A percentile compares a stretch with the other conserved stretches of the same genome.
These are phyloP conservation scores for Hypomyces rosellus DNA, from an alignment of 2,329 filamentous ascomycete genomes.

Conservation along the genomic window DNA sequence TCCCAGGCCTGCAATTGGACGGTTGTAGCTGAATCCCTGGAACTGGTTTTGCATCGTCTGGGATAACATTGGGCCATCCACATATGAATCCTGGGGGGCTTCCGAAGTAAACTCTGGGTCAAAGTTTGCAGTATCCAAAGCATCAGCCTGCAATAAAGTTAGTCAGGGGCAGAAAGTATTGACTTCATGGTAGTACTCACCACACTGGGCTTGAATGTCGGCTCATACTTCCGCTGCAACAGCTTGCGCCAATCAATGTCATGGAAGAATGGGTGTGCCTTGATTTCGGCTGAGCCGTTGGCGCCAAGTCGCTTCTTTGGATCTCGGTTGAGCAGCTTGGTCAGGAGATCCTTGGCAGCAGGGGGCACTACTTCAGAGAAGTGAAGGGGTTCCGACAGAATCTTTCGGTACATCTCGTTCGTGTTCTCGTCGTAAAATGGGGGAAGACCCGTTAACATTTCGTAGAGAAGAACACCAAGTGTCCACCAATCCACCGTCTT, in stretches of 20 bases:
- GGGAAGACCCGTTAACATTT: slow-evolving; percentile 96
- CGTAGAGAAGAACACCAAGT: slow-evolving; percentile 89
- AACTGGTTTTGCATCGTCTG: slow-evolving; percentile 96
- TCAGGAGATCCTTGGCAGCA: slow-evolving; percentile 86
- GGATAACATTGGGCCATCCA: slow-evolving; percentile 86
- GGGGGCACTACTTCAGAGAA: slow-evolving; percentile 94
- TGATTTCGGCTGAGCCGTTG: slow-evolving; percentile 94
- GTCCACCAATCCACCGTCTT: slow-evolving; percentile 99
- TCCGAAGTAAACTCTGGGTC: slow-evolving; percentile 88
- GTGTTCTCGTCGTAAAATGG: slow-evolving; percentile 99
- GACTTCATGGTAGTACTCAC: slow-evolving; percentile 50
- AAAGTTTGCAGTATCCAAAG: slow-evolving; percentile 88
- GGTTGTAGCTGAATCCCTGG: slow-evolving; percentile 93
- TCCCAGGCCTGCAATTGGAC: slow-evolving; percentile 85
- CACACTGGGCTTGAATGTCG: slow-evolving; percentile 94
- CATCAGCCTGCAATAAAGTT: slow-evolving; percentile 56
- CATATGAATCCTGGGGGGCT: slow-evolving; percentile 83
- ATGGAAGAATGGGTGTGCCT: slow-evolving; percentile 98
- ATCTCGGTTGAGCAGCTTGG: slow-evolving; percentile 85
- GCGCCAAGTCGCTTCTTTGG: slow-evolving; percentile 84
- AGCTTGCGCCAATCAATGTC: slow-evolving; percentile 98
- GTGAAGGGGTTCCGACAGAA: slow-evolving; percentile 88
- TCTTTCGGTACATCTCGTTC: slow-evolving; percentile 99
- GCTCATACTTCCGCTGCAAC: slow-evolving; percentile 95
- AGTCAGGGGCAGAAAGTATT: background rate